These are phyloP conservation scores for Rhizopogon hawkerae DNA, from an alignment of 1,284 basidiomycete genomes.

Conservation along the genomic window DNA sequence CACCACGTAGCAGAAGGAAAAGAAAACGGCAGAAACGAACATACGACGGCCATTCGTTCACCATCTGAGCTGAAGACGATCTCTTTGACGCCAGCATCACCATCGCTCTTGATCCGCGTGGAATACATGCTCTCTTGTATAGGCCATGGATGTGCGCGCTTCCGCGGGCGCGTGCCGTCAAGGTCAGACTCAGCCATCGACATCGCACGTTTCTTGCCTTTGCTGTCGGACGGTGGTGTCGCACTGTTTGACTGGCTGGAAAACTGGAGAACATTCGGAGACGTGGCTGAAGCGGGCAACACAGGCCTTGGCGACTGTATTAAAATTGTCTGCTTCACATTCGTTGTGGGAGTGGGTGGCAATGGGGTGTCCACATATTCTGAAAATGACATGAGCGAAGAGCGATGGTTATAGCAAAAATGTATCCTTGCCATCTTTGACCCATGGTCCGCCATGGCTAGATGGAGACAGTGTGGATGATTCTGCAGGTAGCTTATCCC, in stretches of 20 bases:
- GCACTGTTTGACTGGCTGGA: conserved; percentile 20
- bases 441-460: conserved; percentile 17
- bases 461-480: conserved; percentile 10
- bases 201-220: conserved; percentile 27
- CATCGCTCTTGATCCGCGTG: conserved; percentile 34
- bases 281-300: conserved; percentile 14
- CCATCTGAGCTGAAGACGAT: conserved; percentile 43
- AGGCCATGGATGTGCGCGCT: conserved; percentile 34
- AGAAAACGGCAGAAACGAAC: conserved; percentile 27
- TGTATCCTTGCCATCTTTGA: conserved; percentile 22
- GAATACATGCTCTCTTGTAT: conserved; percentile 29
- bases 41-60: conserved; percentile 40
- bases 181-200: conserved; percentile 15
- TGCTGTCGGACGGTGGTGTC: conserved; percentile 22
- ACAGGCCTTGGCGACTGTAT: conserved; percentile 26
- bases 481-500: conserved; percentile 13
- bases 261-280: conserved; percentile 19
- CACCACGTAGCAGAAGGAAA: background rate
- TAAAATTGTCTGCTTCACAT: conserved; percentile 13
- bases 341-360: conserved; percentile 14
- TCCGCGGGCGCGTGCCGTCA: conserved; percentile 25
- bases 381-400: conserved; percentile 6
- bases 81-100: conserved; percentile 33
- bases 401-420: background rate
- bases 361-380: conserved; percentile 2